Conservation (phyloP, 1,284 basidiomycete genomes). For the Athelia sp. region DNA sequence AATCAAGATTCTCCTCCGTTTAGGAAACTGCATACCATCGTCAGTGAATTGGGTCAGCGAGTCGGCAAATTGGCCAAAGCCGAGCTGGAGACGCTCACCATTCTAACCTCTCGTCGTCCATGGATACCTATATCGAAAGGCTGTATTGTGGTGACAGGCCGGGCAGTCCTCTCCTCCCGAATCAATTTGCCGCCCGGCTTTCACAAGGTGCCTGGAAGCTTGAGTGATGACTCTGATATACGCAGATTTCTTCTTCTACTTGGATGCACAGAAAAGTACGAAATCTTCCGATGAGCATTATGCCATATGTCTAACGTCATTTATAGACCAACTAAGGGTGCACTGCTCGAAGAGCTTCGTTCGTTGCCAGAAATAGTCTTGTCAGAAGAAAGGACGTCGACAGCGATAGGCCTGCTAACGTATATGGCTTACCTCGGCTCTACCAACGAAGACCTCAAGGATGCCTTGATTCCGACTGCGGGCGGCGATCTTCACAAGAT, state of each 20-base stretch:
- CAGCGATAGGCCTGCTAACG: constrained; percentile 21
- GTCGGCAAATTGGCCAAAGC: constrained; percentile 15
- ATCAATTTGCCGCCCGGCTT: constrained; percentile 19
- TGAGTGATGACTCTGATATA: constrained; percentile 8
- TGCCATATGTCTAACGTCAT: not conserved
- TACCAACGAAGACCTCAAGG: constrained; percentile 15
- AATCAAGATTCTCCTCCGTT: constrained; percentile 6
- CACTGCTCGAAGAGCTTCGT: constrained; percentile 23
- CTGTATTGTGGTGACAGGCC: constrained; percentile 15
- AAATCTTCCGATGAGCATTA: not conserved
- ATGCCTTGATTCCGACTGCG: constrained; percentile 29
- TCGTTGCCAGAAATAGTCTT: constrained; percentile 10
- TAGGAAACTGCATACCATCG: constrained; percentile 12
- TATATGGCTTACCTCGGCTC: constrained; percentile 17
- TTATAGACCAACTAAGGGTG: constrained; percentile 24
- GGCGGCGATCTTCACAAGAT: constrained; percentile 19
- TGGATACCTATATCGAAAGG: constrained; percentile 29
- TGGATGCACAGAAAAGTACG: constrained; percentile 32
- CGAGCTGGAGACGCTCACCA: constrained; percentile 10
- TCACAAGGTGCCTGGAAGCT: constrained; percentile 14
- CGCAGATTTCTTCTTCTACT: constrained; percentile 22
- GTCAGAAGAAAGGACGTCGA: constrained; percentile 10
- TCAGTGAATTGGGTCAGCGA: constrained; percentile 26
- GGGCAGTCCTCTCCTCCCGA: constrained; percentile 22
- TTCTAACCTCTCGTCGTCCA: constrained; percentile 11